A percentile compares a stretch with the other conserved stretches of the same genome.
Evolutionary conservation across 1,284 basidiomycete species (phyloP).

Genomic region (Ustilago bromivora): DNA sequence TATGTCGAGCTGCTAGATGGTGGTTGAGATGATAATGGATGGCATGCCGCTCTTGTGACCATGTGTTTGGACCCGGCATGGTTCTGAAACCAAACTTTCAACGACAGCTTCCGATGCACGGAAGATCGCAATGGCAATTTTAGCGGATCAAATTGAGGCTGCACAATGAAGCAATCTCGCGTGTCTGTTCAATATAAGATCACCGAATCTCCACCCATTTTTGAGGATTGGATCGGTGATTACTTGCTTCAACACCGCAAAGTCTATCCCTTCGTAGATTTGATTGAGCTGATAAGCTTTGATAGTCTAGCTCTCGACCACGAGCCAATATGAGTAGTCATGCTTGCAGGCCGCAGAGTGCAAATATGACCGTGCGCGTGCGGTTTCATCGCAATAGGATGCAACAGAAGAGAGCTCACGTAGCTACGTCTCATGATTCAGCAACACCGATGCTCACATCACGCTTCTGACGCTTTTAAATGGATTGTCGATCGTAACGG

Average conservation of each 20-base stretch:
- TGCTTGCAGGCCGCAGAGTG: neutral
- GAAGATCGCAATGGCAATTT: neutral
- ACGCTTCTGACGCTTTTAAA: neutral
- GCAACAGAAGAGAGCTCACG: conserved; percentile 2
- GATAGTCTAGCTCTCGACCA: neutral
- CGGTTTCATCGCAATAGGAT: neutral
- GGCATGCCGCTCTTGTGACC: neutral
- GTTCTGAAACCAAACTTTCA: neutral
- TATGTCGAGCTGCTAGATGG: neutral
- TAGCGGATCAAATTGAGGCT: neutral
- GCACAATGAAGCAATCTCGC: neutral
- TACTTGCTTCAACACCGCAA: neutral
- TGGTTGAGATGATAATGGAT: neutral
- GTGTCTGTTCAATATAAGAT: neutral
- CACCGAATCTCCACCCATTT: neutral
- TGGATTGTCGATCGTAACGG: conserved; percentile 1
- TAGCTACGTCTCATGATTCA: conserved; percentile 6
- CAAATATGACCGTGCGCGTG: neutral
- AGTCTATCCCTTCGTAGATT: no score
- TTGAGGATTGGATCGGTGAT: neutral
- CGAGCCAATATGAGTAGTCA: neutral
- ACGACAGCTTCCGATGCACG: neutral
- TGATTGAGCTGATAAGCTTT: no score
- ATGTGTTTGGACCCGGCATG: neutral
- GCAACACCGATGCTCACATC: neutral